These are phyloP conservation scores for Entomortierella chlamydospora DNA, from an alignment of 192 early-diverging fungal genomes.

Conservation along the genomic window DNA sequence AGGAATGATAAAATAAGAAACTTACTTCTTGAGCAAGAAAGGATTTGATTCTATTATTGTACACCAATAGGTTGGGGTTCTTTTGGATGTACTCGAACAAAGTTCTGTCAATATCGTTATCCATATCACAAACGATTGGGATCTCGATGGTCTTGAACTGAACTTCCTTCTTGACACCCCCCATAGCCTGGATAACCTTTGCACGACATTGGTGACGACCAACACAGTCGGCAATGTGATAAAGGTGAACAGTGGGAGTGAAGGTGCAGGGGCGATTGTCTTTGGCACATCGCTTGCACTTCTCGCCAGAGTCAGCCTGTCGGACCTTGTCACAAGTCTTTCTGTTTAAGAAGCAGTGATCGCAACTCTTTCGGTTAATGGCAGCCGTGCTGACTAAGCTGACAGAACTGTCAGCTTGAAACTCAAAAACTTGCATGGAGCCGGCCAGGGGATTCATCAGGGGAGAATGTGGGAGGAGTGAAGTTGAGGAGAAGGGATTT, in stretches of 20 bases:
- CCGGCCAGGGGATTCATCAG: neutral
- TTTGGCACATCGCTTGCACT: conserved; percentile 51
- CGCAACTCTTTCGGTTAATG: conserved; percentile 48
- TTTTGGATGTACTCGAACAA: conserved; percentile 50
- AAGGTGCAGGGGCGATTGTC: conserved; percentile 53
- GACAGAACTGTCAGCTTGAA: conserved; percentile 48
- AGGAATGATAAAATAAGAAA: neutral
- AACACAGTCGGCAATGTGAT: conserved; percentile 53
- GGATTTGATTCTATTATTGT: conserved; percentile 54
- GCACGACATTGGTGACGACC: conserved; percentile 54
- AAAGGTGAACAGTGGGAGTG: conserved; percentile 50
- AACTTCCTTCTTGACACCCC: conserved; percentile 48
- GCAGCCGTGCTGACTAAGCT: conserved; percentile 48
- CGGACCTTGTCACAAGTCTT: conserved; percentile 55
- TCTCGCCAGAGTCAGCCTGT: conserved; percentile 37
- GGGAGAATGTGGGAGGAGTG: neutral
- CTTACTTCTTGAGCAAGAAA: conserved; percentile 51
- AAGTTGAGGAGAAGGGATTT: neutral
- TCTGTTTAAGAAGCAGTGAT: conserved; percentile 52
- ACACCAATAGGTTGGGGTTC: conserved; percentile 46
- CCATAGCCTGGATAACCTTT: conserved; percentile 55
- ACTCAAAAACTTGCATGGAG: conserved; percentile 52
- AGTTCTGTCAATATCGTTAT: conserved; percentile 22
- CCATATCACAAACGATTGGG: conserved; percentile 52
- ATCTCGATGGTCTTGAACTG: conserved; percentile 53